Evolutionary conservation across 73 alveolate species (phyloP), one percentile per base, ranked within the genome.

Genomic region (Paramecium sonneborni): DNA sequence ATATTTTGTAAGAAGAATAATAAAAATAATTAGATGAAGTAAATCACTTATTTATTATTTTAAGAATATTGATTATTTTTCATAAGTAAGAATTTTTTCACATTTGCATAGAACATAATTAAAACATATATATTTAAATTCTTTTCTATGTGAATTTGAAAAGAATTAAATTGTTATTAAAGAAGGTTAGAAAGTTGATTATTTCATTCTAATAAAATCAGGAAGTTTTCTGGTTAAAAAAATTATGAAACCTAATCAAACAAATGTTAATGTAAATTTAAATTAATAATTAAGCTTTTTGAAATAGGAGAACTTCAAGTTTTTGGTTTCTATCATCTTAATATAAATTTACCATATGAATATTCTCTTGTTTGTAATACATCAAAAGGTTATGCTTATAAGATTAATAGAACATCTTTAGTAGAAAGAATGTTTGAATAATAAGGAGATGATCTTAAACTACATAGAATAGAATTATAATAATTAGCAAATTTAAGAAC

Each of bases 1-100:
- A 41, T 37, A 88, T 88, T 43, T 44, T 88, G 41, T 14, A 43
- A 46, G 72, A 79, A 30, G 90, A 79, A 43, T 46, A 79, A 46
- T 24, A 46, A 79, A 30, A 38, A 20, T 24, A 79, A 44, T 12
- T 72, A 6, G 86, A 72, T 79, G 55, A 32, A 79, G 90, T 43
- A 79, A 43, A 39, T 74, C 18, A 28, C 24, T 21, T 74, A 35
- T 15, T 30, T 18, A 18, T 52, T 5, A 37, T 28, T 74, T 21
- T 74, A 28, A 74, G 87, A 74, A 74, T 37, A 74, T 74, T 37
- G 87, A 74, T 39, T 74, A 37, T 23, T 74, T 74, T 39, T 39
- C 56, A 74, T 37, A 34, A 37, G 32, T 74, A 14, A 34, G 23
- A 37, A 34, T 74, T 7, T 74, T 74, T 74, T 39, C 56, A 39